phyloP scores from a whole-genome alignment of 805 yeast genomes.

The Starmera amethionina region DNA sequence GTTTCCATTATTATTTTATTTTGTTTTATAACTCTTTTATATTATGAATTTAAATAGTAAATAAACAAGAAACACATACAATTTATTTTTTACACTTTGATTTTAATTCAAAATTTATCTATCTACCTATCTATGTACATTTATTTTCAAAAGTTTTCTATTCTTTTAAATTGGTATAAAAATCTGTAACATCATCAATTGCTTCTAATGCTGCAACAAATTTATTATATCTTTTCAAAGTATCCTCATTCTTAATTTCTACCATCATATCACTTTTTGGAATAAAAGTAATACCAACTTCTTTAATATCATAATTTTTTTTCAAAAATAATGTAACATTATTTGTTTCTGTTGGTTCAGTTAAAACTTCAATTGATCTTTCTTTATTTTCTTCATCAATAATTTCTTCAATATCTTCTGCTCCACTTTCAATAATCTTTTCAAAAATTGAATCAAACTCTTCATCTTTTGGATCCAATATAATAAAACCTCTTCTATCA shows the following conservation, averaged over 20 bases:
- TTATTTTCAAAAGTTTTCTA: too few species aligned
- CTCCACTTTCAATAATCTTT: constrained; percentile 64
- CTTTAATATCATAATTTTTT: constrained; percentile 46
- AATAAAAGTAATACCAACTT: constrained; percentile 59
- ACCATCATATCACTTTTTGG: constrained; percentile 55
- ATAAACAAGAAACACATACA: neutral
- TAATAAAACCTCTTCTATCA: constrained; percentile 65
- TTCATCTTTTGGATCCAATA: constrained; percentile 32
- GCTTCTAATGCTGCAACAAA: constrained; percentile 57
- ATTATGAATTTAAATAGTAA: too few species aligned
- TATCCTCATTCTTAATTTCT: constrained; percentile 43
- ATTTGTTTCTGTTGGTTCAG: constrained; percentile 58
- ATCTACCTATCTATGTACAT: too few species aligned
- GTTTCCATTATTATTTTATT: too few species aligned
- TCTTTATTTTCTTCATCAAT: constrained; percentile 15
- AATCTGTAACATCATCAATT: constrained; percentile 75
- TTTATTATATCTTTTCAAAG: constrained; percentile 41
- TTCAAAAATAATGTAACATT: constrained; percentile 50
- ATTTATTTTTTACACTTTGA: neutral
- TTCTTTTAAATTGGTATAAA: constrained; percentile 58
- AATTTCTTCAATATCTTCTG: constrained; percentile 62
- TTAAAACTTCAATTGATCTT: constrained; percentile 36
- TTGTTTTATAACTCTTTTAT: too few species aligned
- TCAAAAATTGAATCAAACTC: constrained; percentile 65
- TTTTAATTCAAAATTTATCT: too few species aligned